Base-by-base conservation (phyloP, 805 yeast genomes). In the Pichia heedii region DNA sequence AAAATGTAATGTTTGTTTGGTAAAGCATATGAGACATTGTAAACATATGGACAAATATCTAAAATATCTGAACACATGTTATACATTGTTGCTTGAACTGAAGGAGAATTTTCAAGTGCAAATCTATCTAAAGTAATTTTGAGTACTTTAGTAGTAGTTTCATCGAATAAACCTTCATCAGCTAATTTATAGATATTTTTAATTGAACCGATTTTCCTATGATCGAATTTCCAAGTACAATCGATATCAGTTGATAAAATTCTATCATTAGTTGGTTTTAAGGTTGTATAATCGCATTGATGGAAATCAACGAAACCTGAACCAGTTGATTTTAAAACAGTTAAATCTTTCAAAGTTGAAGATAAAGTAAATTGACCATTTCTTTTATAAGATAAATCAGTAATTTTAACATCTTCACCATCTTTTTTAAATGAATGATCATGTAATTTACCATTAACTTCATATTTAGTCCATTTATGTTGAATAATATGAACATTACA, bases 51-150 rank as follows among this genome's bases (percentile, higher is more conserved):
- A 44, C 76, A 81, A 41, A 55, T 57, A 40, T 67, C 69, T 58
- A 89, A 73, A 50, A 89, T 85, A 50, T 76, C 78, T 50, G 77
- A 72, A 33, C 84, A 74, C 93, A 89, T 89, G 73, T 87, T 84
- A 72, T 77, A 89, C 96, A 89, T 90, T 46, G 96, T 89, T 37
- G 95, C 96, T 69, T 89, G 97, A 38, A 89, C 97, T 22, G 95
- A 84, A n/a, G 96, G 78, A 10, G 95, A 85, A 63, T 85, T 78
- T 65, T 89, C 96, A 40, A 74, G 62, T 16, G 96, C 96, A 64
- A 89, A 89, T 46, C 73, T 71, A 43, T 77, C 81, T 55, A 88
- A 71, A 1, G 96, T 87, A 55, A 76, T 73, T 33, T 68, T 69
- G 55, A 86, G 74, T 18, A 86, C 93, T 13, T 61, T 57, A n/a